Evolutionary conservation across 768 basidiomycete genomes (phyloP).

Genomic region (Boletus huronensis): DNA sequence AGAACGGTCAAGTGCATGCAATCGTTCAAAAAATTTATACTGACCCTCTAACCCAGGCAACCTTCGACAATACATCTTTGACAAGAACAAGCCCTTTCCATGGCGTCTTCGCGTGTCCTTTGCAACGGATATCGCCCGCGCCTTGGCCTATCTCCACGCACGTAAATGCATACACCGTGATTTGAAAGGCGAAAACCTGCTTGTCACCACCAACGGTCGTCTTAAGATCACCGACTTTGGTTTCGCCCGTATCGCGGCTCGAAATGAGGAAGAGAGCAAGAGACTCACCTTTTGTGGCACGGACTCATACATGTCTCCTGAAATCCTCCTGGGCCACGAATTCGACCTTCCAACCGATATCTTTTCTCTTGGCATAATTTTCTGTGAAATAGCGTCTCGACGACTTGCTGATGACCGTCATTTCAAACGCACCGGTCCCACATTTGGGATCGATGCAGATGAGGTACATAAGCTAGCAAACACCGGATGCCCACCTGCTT

Average conservation of each 20-base stretch:
- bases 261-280: conserved; percentile 85
- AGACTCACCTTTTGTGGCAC: conserved; percentile 86
- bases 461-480: conserved; percentile 70
- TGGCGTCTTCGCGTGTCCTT: conserved; percentile 95
- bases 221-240: conserved; percentile 99
- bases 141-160: conserved; percentile 96
- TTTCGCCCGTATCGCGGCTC: conserved; percentile 90
- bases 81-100: conserved; percentile 78
- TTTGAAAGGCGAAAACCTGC: conserved; percentile 94
- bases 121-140: conserved; percentile 90
- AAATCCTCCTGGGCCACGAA: conserved; percentile 86
- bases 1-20: conserved; percentile 50
- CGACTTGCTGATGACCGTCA: conserved; percentile 79
- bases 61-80: conserved; percentile 85
- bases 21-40: not conserved
- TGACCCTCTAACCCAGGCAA: conserved; percentile 43
- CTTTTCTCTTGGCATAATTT: conserved; percentile 89
- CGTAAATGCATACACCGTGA: conserved; percentile 87
- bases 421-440: conserved; percentile 75
- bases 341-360: conserved; percentile 95
- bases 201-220: conserved; percentile 91
- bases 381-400: conserved; percentile 86
- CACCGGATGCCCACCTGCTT: conserved; percentile 72
- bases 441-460: conserved; percentile 69
- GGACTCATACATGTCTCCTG: conserved; percentile 95